phyloP scores from a whole-genome alignment of 2,329 filamentous ascomycete species.

The Pyrenophora teres region DNA sequence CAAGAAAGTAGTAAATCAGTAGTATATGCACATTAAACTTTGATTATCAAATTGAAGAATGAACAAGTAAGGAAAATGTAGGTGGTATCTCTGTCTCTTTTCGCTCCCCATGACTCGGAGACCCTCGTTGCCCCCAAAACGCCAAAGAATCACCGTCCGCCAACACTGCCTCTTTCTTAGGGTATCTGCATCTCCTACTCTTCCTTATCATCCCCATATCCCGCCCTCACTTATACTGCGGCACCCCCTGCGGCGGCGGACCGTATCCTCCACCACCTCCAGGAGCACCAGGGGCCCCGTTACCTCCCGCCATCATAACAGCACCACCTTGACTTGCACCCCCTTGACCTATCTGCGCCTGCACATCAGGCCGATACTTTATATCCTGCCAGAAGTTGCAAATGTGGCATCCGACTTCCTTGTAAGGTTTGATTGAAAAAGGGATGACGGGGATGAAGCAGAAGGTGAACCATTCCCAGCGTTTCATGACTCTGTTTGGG shows the following conservation, averaged over 20 bases:
- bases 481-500: constrained; percentile 13
- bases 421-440: constrained; percentile 61
- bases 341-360: constrained; percentile 33
- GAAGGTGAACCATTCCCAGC: constrained; percentile 71
- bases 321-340: constrained; percentile 12
- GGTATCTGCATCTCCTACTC: too few relatives aligned
- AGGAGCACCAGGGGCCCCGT: neutral
- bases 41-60: too few relatives aligned
- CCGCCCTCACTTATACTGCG: constrained; percentile 17
- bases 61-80: too few relatives aligned
- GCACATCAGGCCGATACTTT: constrained; percentile 50
- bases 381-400: constrained; percentile 74
- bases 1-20: too few relatives aligned
- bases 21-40: too few relatives aligned
- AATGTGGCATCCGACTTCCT: constrained; percentile 73
- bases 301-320: constrained; percentile 31
- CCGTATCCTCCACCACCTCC: constrained; percentile 8
- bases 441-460: constrained; percentile 78
- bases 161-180: too few relatives aligned
- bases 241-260: constrained; percentile 18
- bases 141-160: too few relatives aligned
- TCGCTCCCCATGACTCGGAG: too few relatives aligned
- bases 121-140: too few relatives aligned
- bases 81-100: too few relatives aligned
- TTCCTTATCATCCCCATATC: too few relatives aligned